Conservation (phyloP, 2,329 filamentous ascomycete genomes). For the Elsinoe fawcettii region DNA sequence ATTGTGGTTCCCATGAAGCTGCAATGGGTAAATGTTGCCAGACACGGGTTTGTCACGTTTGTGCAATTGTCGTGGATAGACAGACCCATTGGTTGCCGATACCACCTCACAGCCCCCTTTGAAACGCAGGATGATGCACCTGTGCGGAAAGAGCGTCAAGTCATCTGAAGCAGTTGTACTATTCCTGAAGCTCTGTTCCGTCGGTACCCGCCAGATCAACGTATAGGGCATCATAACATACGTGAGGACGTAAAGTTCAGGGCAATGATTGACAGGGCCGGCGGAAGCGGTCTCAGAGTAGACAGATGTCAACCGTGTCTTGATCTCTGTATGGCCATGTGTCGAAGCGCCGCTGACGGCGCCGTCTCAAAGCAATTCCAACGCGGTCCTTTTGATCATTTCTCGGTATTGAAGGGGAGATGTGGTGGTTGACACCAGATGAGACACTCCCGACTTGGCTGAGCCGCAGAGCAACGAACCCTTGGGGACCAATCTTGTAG, state of each 20-base stretch:
- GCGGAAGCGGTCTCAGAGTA: background rate
- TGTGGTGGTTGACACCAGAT: background rate
- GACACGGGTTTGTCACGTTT: background rate
- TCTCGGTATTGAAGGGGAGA: background rate
- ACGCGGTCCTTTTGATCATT: slow-evolving; percentile 11
- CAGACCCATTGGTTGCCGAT: background rate
- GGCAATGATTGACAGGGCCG: background rate
- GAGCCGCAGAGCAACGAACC: background rate
- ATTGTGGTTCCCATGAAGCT: background rate
- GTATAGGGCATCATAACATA: background rate
- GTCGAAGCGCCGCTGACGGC: slow-evolving; percentile 9
- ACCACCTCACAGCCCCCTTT: background rate
- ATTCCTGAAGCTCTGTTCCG: background rate
- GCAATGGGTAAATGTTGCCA: background rate
- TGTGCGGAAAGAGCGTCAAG: background rate
- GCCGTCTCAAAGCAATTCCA: background rate
- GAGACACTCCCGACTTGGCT: slow-evolving; percentile 2
- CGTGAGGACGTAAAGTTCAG: background rate
- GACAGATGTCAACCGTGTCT: slow-evolving; percentile 1
- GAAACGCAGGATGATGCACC: slow-evolving; percentile 5
- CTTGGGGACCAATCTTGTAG: background rate
- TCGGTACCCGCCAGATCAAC: background rate
- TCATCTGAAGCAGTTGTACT: background rate
- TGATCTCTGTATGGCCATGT: background rate
- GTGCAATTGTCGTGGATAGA: background rate